Conservation (phyloP, 2,329 filamentous ascomycete species). For the Verruconis gallopava region DNA sequence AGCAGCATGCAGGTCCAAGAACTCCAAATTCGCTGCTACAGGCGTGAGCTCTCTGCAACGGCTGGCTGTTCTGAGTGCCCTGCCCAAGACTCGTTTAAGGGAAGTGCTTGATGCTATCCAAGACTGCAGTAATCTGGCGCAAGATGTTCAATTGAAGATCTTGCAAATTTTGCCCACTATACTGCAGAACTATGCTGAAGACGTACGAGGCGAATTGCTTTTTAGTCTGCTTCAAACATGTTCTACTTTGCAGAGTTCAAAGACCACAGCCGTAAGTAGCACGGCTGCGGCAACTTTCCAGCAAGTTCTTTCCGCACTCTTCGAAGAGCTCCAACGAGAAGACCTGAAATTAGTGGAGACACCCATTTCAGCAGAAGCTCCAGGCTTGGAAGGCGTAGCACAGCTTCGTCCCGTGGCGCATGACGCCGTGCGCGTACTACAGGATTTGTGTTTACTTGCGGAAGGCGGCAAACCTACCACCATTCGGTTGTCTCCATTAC, state of each 20-base stretch:
- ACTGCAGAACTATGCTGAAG: constrained; percentile 75
- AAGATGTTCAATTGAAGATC: constrained; percentile 93
- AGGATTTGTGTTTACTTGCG: constrained; percentile 77
- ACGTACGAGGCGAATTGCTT: constrained; percentile 69
- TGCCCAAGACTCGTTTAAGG: constrained; percentile 66
- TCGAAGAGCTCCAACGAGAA: constrained; percentile 77
- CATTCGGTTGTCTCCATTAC: constrained; percentile 63
- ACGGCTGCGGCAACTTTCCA: constrained; percentile 94
- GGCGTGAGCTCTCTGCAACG: constrained; percentile 82
- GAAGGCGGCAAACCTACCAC: constrained; percentile 76
- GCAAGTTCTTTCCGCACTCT: constrained; percentile 82
- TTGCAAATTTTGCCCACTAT: constrained; percentile 82
- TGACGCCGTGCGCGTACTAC: constrained; percentile 76
- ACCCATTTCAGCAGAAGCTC: constrained; percentile 52
- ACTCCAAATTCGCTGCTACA: constrained; percentile 78
- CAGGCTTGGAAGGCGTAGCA: constrained; percentile 50
- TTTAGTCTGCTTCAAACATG: constrained; percentile 80
- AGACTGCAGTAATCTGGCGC: constrained; percentile 58
- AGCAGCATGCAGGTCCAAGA: constrained; percentile 79
- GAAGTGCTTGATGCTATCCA: constrained; percentile 81
- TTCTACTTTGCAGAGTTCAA: constrained; percentile 79
- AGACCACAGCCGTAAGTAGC: constrained; percentile 86
- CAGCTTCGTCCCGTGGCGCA: constrained; percentile 62
- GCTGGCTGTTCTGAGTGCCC: constrained; percentile 66
- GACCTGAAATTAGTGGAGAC: constrained; percentile 52